These are phyloP conservation scores for Nakazawaea wickerhamii DNA, from an alignment of 805 yeast species.

Conservation along the genomic window DNA sequence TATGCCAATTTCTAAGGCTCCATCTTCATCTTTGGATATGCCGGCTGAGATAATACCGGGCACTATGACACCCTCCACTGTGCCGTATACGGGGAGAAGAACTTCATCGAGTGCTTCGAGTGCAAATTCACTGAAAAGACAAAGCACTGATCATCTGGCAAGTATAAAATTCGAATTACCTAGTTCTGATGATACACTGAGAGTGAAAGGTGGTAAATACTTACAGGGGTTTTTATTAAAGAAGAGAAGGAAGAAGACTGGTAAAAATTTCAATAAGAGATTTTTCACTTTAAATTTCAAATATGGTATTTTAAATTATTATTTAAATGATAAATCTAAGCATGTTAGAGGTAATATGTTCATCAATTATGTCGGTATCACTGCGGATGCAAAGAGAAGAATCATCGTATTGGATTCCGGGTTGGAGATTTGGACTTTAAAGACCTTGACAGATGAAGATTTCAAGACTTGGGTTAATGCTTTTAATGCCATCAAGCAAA, in stretches of 20 bases:
- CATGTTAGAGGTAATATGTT: slow-evolving; percentile 91
- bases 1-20: neutral
- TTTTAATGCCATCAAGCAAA: slow-evolving; percentile 46
- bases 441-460: slow-evolving; percentile 57
- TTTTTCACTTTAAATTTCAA: slow-evolving; percentile 79
- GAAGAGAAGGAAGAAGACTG: slow-evolving; percentile 65
- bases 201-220: slow-evolving; percentile 60
- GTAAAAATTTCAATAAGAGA: slow-evolving; percentile 83
- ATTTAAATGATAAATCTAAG: slow-evolving; percentile 61
- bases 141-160: slow-evolving; percentile 6
- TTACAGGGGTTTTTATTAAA: slow-evolving; percentile 77
- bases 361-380: slow-evolving; percentile 70
- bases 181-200: slow-evolving; percentile 20
- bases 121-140: neutral
- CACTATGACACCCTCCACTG: neutral
- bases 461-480: slow-evolving; percentile 84
- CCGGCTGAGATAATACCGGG: neutral
- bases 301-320: slow-evolving; percentile 80
- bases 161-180: slow-evolving; percentile 25
- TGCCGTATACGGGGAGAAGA: neutral
- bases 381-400: slow-evolving; percentile 62
- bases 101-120: slow-evolving; percentile 10
- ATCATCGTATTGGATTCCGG: slow-evolving; percentile 89
- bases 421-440: slow-evolving; percentile 87
- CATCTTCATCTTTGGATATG: slow-evolving; percentile 3